phyloP scores from a whole-genome alignment of 176 grass and related monocot species.

The Puccinellia tenuiflora region DNA sequence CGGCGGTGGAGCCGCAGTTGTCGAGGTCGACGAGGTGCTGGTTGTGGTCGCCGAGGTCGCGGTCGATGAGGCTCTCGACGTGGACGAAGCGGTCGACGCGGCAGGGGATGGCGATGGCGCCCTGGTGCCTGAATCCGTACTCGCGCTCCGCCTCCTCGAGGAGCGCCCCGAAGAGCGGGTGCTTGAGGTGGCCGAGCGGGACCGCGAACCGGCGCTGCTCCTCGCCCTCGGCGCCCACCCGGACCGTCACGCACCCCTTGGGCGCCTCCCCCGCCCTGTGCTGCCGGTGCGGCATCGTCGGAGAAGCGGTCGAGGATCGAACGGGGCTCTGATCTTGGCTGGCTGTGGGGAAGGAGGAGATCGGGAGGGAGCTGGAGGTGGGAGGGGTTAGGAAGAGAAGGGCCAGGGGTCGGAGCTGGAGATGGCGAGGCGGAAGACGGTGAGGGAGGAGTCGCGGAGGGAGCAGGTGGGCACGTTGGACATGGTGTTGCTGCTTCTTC shows the following conservation, averaged over 20 bases:
- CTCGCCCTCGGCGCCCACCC: slow-evolving; percentile 67
- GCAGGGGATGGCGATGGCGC: slow-evolving; percentile 85
- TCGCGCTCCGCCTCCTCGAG: slow-evolving; percentile 71
- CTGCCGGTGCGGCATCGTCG: not conserved
- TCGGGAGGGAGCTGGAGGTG: not conserved
- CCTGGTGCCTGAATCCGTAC: slow-evolving; percentile 73
- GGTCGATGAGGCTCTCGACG: slow-evolving; percentile 54
- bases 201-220: slow-evolving; percentile 71
- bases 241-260: slow-evolving; percentile 76
- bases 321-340: not conserved
- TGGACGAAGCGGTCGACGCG: slow-evolving; percentile 68
- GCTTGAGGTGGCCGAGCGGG: slow-evolving; percentile 67
- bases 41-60: slow-evolving; percentile 28
- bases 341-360: not conserved
- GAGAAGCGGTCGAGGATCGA: not conserved
- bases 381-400: slow-evolving; percentile 32
- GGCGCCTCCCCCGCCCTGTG: slow-evolving; percentile 20
- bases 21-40: slow-evolving; percentile 20
- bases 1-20: not conserved
- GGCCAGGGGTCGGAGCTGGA: slow-evolving; percentile 63
- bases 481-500: slow-evolving; percentile 34
- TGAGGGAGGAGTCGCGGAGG: slow-evolving; percentile 65
- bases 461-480: slow-evolving; percentile 76
- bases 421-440: slow-evolving; percentile 76
- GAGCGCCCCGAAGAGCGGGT: slow-evolving; percentile 78